phyloP scores from a whole-genome alignment of 805 yeast genomes.

The Yamadazyma laniorum region DNA sequence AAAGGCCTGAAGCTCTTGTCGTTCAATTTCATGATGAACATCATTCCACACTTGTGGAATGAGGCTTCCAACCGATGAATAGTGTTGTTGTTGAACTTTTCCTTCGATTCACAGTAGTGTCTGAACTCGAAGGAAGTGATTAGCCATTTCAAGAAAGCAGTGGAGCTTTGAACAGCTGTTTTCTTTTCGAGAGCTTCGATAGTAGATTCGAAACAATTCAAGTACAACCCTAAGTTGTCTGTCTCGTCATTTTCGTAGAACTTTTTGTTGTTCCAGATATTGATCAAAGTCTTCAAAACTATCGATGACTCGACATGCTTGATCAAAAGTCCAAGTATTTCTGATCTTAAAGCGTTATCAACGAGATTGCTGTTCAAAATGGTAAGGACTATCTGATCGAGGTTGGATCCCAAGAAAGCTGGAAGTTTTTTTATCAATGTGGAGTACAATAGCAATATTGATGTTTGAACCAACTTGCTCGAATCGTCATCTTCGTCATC shows the following conservation, averaged over 20 bases:
- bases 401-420: conserved; percentile 63
- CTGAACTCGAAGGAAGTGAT: conserved; percentile 72
- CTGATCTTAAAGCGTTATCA: conserved; percentile 57
- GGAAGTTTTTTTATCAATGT: conserved; percentile 81
- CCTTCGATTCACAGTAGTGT: conserved; percentile 29
- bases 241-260: conserved; percentile 34
- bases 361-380: conserved; percentile 58
- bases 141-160: conserved; percentile 65
- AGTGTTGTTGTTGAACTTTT: conserved; percentile 63
- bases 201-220: conserved; percentile 63
- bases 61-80: conserved; percentile 78
- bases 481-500: conserved; percentile 14
- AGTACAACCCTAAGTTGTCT: conserved; percentile 59
- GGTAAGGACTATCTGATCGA: conserved; percentile 59
- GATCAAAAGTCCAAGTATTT: conserved; percentile 59
- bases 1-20: conserved; percentile 92
- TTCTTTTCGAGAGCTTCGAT: conserved; percentile 71
- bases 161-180: conserved; percentile 68
- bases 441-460: conserved; percentile 69
- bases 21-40: conserved; percentile 83
- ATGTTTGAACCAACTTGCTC: conserved; percentile 54
- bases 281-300: conserved; percentile 59
- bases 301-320: conserved; percentile 66
- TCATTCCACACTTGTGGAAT: conserved; percentile 69
- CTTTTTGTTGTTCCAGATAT: conserved; percentile 53